phyloP scores from a whole-genome alignment of 2,329 filamentous ascomycete species.

The Ascochyta koolunga region DNA sequence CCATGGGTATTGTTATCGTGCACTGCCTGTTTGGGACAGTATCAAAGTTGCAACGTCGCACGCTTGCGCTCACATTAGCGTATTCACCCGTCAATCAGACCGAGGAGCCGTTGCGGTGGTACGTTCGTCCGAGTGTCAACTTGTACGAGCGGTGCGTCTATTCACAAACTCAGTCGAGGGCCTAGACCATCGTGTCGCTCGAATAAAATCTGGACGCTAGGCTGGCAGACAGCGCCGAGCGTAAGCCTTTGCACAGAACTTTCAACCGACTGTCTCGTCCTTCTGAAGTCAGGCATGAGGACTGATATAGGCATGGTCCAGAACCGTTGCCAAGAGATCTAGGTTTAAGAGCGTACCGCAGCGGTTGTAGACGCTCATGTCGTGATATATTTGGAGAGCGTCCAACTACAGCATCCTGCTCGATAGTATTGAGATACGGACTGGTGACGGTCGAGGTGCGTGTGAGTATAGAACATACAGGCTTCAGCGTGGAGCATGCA shows the following conservation, averaged over 20 bases:
- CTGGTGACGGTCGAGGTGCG: background rate
- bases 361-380: conserved; percentile 15
- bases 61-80: background rate
- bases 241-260: conserved; percentile 7
- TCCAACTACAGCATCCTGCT: background rate
- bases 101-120: background rate
- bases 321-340: conserved; percentile 36
- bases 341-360: conserved; percentile 16
- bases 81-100: conserved; percentile 1
- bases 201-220: conserved; percentile 8
- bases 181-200: conserved; percentile 12
- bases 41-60: conserved; percentile 1
- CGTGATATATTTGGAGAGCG: conserved; percentile 20
- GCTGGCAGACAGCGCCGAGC: conserved; percentile 9
- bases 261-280: background rate
- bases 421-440: background rate
- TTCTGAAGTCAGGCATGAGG: background rate
- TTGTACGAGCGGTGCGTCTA: background rate
- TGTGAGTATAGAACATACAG: background rate
- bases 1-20: conserved; percentile 8
- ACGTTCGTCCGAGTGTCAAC: background rate
- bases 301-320: conserved; percentile 17
- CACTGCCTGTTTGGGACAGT: conserved; percentile 7
- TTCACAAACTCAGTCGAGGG: conserved; percentile 11
- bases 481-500: background rate